Base-by-base conservation (phyloP, 1,284 basidiomycete genomes). In the Apiotrichum siamense region DNA sequence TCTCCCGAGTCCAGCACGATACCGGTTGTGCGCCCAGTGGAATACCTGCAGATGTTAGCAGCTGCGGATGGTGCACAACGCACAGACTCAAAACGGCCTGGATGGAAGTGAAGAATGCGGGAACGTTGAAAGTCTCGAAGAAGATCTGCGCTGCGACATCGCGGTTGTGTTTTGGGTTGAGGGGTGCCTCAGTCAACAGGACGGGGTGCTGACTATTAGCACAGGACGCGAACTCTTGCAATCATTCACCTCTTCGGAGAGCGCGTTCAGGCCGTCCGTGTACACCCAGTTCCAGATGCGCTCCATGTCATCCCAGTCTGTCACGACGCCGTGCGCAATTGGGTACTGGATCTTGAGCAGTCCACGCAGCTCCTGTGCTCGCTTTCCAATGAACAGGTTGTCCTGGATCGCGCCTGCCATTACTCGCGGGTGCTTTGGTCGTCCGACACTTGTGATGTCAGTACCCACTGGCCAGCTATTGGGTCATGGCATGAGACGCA, bases 81-180 rank as follows among this genome's bases (percentile, higher is more conserved):
- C 69, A 96, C 90, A 99, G 76, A 60, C 91, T 91, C 49, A 99
- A 78, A 20, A 99, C 94, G 24, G 96, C 96, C 77, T 99, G 96
- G 4, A 99, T 89, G 43, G 89, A 93, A 17, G 88, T 94, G 76
- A 92, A 98, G 55, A 99, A 78, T 9, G 96, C 96, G 20, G 96
- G 96, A 18, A 98, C 96, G 72, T 99, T 99, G 82, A 97, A 97
- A 4, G 93, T 97, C 69, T 97, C 93, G 74, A 97, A 97, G 76
- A 97, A 96, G 77, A 97, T 94, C 74, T 97, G 92, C 9, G 93
- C 93, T 18, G 93, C 91, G 43, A 90, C 80, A 70, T 97, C 93
- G 58, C 93, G 83, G 75, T 97, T 97, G 67, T 84, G 85, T 61
- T 91, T 83, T 54, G 93, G 93, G 73, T 97, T 97, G 50, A 97